Evolutionary conservation across 352 stramenopile species (phyloP).

Genomic region (Elongisporangium anandrum): DNA sequence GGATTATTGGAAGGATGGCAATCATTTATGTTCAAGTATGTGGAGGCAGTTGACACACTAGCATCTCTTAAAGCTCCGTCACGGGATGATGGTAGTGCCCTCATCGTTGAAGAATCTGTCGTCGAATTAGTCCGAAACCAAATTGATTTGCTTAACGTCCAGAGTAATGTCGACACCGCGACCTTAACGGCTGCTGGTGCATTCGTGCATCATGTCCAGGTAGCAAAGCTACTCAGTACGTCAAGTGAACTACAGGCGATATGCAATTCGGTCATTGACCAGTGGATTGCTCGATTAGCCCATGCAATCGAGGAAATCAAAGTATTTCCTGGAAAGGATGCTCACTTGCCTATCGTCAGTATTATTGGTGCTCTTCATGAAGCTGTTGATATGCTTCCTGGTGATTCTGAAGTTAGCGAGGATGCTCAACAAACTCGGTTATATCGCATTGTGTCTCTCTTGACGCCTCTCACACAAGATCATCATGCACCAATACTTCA

Average conservation of each 20-base stretch:
- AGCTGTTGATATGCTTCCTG: constrained; percentile 18
- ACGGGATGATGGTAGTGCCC: constrained; percentile 7
- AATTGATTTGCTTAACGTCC: constrained; percentile 12
- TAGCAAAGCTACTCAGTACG: constrained; percentile 3
- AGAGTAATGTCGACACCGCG: neutral
- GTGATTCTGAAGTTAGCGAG: constrained; percentile 15
- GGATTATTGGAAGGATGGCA: constrained; percentile 36
- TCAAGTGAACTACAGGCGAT: constrained; percentile 21
- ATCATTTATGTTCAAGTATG: constrained; percentile 39
- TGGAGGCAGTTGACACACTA: constrained; percentile 26
- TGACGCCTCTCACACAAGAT: constrained; percentile 14
- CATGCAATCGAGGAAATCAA: constrained; percentile 30
- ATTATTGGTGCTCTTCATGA: constrained; percentile 30
- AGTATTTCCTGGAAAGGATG: constrained; percentile 23
- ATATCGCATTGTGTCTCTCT: constrained; percentile 2
- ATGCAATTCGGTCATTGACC: constrained; percentile 17
- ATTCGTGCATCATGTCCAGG: constrained; percentile 4
- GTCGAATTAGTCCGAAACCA: constrained; percentile 4
- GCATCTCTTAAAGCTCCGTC: constrained; percentile 37
- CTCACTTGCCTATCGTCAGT: constrained; percentile 13
- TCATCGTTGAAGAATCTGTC: neutral
- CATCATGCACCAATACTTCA: constrained; percentile 13
- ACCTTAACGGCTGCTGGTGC: constrained; percentile 20
- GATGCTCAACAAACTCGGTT: constrained; percentile 19
- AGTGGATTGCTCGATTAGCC: constrained; percentile 16